These are phyloP conservation scores for Pichia sp. DNA, from an alignment of 1,139 yeast species.

Conservation along the genomic window DNA sequence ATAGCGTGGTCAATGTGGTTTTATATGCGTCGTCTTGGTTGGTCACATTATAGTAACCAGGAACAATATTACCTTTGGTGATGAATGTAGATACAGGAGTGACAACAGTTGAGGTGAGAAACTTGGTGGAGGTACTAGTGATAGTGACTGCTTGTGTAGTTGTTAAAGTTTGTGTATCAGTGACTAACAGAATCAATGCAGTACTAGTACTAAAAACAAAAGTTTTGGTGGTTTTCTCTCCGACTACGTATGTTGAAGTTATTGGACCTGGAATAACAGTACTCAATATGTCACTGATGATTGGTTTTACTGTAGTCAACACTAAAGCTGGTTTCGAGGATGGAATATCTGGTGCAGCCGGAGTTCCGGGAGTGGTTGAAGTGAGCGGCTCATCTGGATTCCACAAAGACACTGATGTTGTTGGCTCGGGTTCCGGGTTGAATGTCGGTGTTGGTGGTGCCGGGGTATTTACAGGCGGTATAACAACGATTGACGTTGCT, in stretches of 20 bases:
- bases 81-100: not conserved
- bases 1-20: not conserved
- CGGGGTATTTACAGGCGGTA: not conserved
- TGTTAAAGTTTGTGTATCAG: conserved; percentile 15
- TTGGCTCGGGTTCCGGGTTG: not conserved
- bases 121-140: not conserved
- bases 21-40: not conserved
- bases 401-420: not conserved
- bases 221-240: conserved; percentile 10
- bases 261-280: not conserved
- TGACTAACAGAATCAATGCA: conserved; percentile 17
- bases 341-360: not conserved
- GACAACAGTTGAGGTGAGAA: not conserved
- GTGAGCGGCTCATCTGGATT: conserved; percentile 1
- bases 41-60: conserved; percentile 2
- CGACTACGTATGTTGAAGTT: conserved; percentile 11
- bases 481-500: conserved; percentile 2
- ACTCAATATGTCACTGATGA: not conserved
- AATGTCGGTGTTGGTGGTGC: not conserved
- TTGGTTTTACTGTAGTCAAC: not conserved
- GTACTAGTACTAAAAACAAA: conserved; percentile 16
- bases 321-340: too few species aligned
- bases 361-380: not conserved
- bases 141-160: conserved; percentile 6
- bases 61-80: not conserved